These are phyloP conservation scores for Xylaria multiplex DNA, from an alignment of 2,329 filamentous ascomycete species.

Conservation along the genomic window DNA sequence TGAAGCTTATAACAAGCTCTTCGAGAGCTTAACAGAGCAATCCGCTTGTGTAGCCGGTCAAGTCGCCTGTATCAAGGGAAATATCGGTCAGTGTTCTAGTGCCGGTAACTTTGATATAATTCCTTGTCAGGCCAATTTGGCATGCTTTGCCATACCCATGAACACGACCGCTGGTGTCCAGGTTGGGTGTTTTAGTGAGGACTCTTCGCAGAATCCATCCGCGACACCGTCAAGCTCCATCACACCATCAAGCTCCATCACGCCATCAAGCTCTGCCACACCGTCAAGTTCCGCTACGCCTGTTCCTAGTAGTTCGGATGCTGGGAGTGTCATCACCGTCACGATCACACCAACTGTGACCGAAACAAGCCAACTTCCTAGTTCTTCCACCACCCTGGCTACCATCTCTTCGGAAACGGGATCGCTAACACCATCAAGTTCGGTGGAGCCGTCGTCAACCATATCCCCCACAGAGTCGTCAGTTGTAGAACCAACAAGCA, in stretches of 20 bases:
- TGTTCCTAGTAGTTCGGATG: slow-evolving; percentile 20
- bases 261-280: slow-evolving; percentile 12
- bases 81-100: slow-evolving; percentile 58
- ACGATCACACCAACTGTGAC: slow-evolving; percentile 45
- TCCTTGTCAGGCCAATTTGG: slow-evolving; percentile 49
- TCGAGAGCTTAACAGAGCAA: slow-evolving; percentile 55
- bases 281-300: slow-evolving; percentile 27
- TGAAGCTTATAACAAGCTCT: slow-evolving; percentile 59
- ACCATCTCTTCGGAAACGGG: slow-evolving; percentile 16
- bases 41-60: slow-evolving; percentile 60
- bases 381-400: slow-evolving; percentile 8
- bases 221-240: slow-evolving; percentile 29
- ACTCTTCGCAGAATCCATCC: slow-evolving; percentile 29
- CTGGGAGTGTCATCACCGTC: slow-evolving; percentile 33
- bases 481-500: slow-evolving; percentile 1
- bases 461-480: slow-evolving; percentile 25
- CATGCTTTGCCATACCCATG: slow-evolving; percentile 67
- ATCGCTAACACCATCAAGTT: slow-evolving; percentile 21
- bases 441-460: slow-evolving; percentile 15
- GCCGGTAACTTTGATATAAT: slow-evolving; percentile 56
- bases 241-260: slow-evolving; percentile 11
- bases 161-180: slow-evolving; percentile 58
- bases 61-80: slow-evolving; percentile 63
- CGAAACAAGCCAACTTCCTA: slow-evolving; percentile 37
- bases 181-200: slow-evolving; percentile 58